A percentile compares a stretch with the other conserved stretches of the same genome.
These are phyloP conservation scores for Akanthomyces muscarius DNA, from an alignment of 2,329 filamentous ascomycete genomes.

Conservation along the genomic window DNA sequence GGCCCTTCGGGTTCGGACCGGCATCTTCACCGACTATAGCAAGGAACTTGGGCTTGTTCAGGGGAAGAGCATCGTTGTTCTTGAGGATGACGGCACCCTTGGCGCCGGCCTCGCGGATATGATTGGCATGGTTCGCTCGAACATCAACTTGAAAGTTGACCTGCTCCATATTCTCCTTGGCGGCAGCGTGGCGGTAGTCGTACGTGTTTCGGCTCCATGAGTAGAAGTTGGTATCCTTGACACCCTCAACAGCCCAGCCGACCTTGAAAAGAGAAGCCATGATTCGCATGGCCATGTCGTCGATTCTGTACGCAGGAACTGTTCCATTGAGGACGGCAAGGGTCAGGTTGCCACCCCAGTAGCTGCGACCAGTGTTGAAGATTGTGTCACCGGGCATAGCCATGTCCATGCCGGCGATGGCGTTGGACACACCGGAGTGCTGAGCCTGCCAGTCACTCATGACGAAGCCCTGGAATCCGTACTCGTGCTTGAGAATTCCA, in stretches of 20 bases:
- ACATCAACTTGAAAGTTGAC: constrained; percentile 84
- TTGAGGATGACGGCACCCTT: constrained; percentile 87
- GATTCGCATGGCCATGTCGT: constrained; percentile 88
- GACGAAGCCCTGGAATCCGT: constrained; percentile 78
- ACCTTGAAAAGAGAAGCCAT: constrained; percentile 68
- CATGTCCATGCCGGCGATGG: constrained; percentile 76
- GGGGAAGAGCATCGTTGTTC: constrained; percentile 71
- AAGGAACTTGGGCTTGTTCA: constrained; percentile 73
- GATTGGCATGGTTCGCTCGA: constrained; percentile 64
- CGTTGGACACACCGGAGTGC: constrained; percentile 62
- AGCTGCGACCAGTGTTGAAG: constrained; percentile 70
- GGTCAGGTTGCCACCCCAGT: constrained; percentile 85
- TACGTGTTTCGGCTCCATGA: constrained; percentile 80
- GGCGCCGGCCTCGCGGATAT: constrained; percentile 73
- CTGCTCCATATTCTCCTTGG: constrained; percentile 57
- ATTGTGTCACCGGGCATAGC: constrained; percentile 80
- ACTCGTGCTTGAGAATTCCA: constrained; percentile 70
- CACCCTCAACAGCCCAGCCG: constrained; percentile 44
- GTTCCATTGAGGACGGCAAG: constrained; percentile 86
- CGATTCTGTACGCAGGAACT: constrained; percentile 77
- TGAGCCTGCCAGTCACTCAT: constrained; percentile 80
- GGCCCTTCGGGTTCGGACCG: constrained; percentile 66
- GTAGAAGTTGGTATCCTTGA: constrained; percentile 69
- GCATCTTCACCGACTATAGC: constrained; percentile 82
- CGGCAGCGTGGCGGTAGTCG: constrained; percentile 63